These are phyloP conservation scores for Penicillium sp. DNA, from an alignment of 2,329 filamentous ascomycete genomes.

Conservation along the genomic window DNA sequence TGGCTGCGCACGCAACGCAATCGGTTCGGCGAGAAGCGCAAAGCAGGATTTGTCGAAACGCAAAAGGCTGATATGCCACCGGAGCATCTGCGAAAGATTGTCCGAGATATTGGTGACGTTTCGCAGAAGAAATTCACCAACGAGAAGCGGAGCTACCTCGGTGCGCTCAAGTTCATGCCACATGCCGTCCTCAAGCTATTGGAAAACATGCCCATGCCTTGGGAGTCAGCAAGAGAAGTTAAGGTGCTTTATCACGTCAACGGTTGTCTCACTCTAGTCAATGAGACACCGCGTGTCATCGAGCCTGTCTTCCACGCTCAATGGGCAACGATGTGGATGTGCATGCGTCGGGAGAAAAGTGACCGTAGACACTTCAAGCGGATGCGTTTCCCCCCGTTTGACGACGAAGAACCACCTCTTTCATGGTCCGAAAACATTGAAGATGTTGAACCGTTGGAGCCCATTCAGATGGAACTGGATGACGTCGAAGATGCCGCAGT, in stretches of 20 bases:
- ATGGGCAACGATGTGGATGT: conserved; percentile 99
- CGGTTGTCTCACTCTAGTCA: conserved; percentile 92
- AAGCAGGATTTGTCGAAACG: conserved; percentile 93
- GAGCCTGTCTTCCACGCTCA: conserved; percentile 97
- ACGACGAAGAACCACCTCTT: conserved; percentile 94
- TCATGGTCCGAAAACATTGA: conserved; percentile 99
- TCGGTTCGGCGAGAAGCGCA: conserved; percentile 94
- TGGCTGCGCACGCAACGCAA: conserved; percentile 90
- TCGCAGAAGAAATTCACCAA: conserved; percentile 99
- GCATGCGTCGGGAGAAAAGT: conserved; percentile 96
- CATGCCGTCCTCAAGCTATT: conserved; percentile 95
- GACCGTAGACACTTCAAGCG: conserved; percentile 95
- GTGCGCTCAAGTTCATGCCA: conserved; percentile 98
- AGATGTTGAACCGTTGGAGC: conserved; percentile 94
- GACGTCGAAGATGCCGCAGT: conserved; percentile 89
- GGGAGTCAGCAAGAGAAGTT: conserved; percentile 93
- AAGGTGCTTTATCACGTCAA: conserved; percentile 99
- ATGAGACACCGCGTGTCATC: conserved; percentile 93
- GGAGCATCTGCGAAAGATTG: conserved; percentile 96
- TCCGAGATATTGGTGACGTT: conserved; percentile 97
- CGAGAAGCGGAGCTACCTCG: conserved; percentile 96
- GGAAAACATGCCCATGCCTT: conserved; percentile 99
- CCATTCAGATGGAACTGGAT: conserved; percentile 97
- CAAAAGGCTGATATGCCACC: conserved; percentile 99
- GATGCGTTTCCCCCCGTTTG: conserved; percentile 98